Base-by-base conservation (phyloP, 257 asterid genomes). In the Lantana camara region DNA sequence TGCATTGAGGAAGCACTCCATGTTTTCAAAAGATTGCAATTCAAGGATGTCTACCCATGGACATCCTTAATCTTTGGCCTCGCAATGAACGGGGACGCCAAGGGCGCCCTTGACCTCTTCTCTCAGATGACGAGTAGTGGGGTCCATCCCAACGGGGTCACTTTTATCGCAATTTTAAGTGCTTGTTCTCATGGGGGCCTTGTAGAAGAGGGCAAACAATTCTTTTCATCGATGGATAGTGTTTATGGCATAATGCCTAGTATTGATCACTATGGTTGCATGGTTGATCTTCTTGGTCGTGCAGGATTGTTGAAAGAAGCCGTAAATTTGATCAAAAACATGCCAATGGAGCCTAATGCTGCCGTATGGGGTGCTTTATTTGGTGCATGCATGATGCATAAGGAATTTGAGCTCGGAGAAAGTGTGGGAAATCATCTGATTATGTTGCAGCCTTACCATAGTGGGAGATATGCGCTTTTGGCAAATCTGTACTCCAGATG, bases 271-370 rank as follows among this genome's bases (percentile, higher is more conserved):
- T 82, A 78, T 40, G 83, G 87, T 20, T 85, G 89, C 45, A 80
- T 85, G 85, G 85, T 82, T 20, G 83, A 80, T 73, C 84, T 85
- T 7, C 69, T 85, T 11, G 83, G 89, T 3, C 78, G 89, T 56
- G 83, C 85, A 1, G 89, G 93, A 54, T n/a, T 50, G 8, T 29
- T 85, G 42, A 50, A 23, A n/a, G 85, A 82, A 44, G 85, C 89
- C 0, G 64, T 70, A 6, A 63, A 64, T 70, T 30, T 82, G 77
- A 76, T 85, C 4, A 64, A 47, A 44, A 63, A 44, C 20, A 80
- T 85, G 86, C 78, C 75, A 7, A 23, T 77, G 75, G 77, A 65
- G 73, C 79, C 86, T 7, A 71, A 69, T 59, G 80, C 50, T 1
- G 69, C 72, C 15, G 20, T 76, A 13, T 78, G 85, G 85, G 82